Base-by-base conservation (phyloP, 2,329 filamentous ascomycete species). In the Balansia obtecta region DNA sequence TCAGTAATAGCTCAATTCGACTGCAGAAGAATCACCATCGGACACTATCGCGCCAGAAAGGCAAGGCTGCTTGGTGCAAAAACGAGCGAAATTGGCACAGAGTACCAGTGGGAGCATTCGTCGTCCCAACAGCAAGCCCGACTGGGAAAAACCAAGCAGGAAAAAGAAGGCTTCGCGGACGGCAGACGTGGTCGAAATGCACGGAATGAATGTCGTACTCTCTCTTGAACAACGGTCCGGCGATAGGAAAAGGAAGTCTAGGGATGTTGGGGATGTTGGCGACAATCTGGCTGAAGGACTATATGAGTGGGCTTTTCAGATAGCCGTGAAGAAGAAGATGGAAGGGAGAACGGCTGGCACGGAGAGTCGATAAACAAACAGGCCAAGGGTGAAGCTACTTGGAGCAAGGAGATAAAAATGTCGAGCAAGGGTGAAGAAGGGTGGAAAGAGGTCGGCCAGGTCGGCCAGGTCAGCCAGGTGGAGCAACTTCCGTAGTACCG, bases 81-180 rank as follows among this genome's bases (percentile, higher is more conserved):
- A 75, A 74, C 73, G 74, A 78, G 64, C 62, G 75, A 64, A 77
- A 78, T 68, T 62, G 74, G 74, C 63, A 77, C 71, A 54, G 61
- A 77, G 69, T 72, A 72, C 74, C 73, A 32, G 50, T 30, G 13
- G 43, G 22, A 39, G 30, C 4, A 22, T 37, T 4, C 13, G 38
- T n/a, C 22, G 1, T 9, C 34, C 32, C 22, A 46, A 30, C 13
- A 11, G 10, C 18, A 20, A 20, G 10, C 45, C 22, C 22, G 27
- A n/a, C 32, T 32, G 49, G 39, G 32, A 20, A 34, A 41, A 1
- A 42, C 43, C 6, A 34, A n/a, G 47, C 30, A 33, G 30, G 46
- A 41, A 37, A 40, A 42, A 30, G 6, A 27, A 6, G 20, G 38
- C 18, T 5, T 18, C 39, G 39, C 39, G 39, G 39, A n/a, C 18